Conservation (phyloP, 495 filamentous ascomycete species). For the Rusavskia elegans region DNA sequence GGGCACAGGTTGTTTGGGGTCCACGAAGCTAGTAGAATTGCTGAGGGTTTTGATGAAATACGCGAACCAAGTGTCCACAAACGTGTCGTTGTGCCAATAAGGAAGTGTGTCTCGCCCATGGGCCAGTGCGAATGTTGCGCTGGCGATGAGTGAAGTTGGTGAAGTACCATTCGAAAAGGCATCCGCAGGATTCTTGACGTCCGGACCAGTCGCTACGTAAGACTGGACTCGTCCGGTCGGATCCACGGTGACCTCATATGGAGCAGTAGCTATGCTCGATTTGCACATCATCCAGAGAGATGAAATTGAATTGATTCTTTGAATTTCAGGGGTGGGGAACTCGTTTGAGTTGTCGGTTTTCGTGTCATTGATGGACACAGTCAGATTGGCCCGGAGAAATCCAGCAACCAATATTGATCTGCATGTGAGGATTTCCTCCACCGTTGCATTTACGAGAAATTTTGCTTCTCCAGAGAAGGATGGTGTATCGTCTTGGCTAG, state of each 20-base stretch:
- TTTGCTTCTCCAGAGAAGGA: too few relatives aligned
- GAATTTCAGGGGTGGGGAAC: neutral
- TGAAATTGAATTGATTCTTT: neutral
- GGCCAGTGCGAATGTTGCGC: neutral
- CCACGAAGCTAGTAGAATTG: conserved; percentile 14
- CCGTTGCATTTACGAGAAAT: neutral
- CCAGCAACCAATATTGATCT: neutral
- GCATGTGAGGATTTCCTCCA: neutral
- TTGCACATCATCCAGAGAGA: conserved; percentile 17
- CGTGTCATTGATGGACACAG: neutral
- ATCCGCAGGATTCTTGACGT: neutral
- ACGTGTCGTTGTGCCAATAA: conserved; percentile 22
- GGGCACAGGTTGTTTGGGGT: conserved; percentile 16
- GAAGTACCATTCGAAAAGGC: neutral
- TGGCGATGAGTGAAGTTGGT: neutral
- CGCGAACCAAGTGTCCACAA: conserved; percentile 20
- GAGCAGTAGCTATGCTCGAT: conserved; percentile 14
- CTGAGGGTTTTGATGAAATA: conserved; percentile 14
- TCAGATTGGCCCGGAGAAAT: conserved; percentile 1
- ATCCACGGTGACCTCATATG: conserved; percentile 21
- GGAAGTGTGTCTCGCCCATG: neutral
- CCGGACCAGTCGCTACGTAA: neutral
- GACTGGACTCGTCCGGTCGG: conserved; percentile 7
- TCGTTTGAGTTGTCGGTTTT: neutral
- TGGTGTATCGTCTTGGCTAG: too few relatives aligned